These are phyloP conservation scores for Aspergillus alliaceus DNA, from an alignment of 2,329 filamentous ascomycete species.

Conservation along the genomic window DNA sequence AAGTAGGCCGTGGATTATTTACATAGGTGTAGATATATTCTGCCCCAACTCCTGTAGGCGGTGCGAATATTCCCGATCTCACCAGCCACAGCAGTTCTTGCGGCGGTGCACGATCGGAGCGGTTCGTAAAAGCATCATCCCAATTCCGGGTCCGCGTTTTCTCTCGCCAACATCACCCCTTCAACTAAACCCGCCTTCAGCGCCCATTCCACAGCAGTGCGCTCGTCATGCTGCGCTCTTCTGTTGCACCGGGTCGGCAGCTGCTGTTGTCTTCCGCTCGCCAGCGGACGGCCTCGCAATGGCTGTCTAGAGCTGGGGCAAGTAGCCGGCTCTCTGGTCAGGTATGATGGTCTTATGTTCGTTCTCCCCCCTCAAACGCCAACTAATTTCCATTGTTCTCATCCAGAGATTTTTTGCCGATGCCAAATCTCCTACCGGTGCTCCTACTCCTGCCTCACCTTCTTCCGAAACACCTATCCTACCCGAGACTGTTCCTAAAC, in stretches of 20 bases:
- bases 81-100: constrained; percentile 23
- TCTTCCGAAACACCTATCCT: constrained; percentile 50
- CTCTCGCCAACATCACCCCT: constrained; percentile 30
- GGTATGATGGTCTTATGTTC: constrained; percentile 32
- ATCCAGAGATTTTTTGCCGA: constrained; percentile 53
- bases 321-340: constrained; percentile 42
- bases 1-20: neutral
- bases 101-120: constrained; percentile 36
- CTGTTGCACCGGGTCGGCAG: constrained; percentile 50
- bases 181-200: constrained; percentile 23
- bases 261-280: constrained; percentile 40
- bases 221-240: constrained; percentile 58
- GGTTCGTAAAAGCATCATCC: constrained; percentile 40
- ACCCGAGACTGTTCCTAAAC: constrained; percentile 49
- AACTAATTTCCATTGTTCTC: constrained; percentile 18
- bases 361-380: constrained; percentile 28
- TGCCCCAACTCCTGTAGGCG: constrained; percentile 7
- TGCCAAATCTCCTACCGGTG: constrained; percentile 40
- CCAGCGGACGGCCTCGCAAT: constrained; percentile 42
- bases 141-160: constrained; percentile 32
- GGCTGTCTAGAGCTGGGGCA: constrained; percentile 39
- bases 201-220: constrained; percentile 36
- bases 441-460: constrained; percentile 45
- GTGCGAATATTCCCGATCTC: constrained; percentile 18
- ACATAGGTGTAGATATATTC: neutral